Evolutionary conservation across 306 rosid genomes (phyloP), one percentile per base, ranked within the genome.

Genomic region (Prunus padus): DNA sequence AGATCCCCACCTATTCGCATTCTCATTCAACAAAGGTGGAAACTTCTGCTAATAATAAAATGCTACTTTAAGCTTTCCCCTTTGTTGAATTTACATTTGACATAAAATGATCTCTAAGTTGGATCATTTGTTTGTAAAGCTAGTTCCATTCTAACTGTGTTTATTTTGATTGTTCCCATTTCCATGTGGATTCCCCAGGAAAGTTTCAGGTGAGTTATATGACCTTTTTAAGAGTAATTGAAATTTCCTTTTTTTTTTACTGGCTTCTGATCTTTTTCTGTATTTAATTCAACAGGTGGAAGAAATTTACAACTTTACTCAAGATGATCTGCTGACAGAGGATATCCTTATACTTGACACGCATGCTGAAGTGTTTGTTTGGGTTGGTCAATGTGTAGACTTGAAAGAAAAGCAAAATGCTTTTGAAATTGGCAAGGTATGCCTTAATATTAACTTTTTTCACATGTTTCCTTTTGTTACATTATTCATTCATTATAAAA

Each of bases 361-460:
- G 0, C 98, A 92, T 75, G 98, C 92, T n/a, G 99, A 96, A 90
- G 96, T 96, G 75, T 89, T 96, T 84, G 83, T 96, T 77, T 96
- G 99, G 99, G 86, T 96, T 82, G 99, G 99, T 61, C 97, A 92
- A 61, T 89, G 79, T 56, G 98, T 90, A 78, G 99, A 92, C 72
- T 66, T 87, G 8, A 96, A 89, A 84, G 99, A 92, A 84, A 96
- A 90, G 80, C 97, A 89, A 86, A 92, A 78, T 83, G 89, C 86
- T 87, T 86, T 89, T 74, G 99, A 96, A 73, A 79, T 90, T 77
- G 96, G 87, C 76, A 87, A 90, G 97, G 99, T 96, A 83, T 66
- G 63, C 69, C 77, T 75, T 71, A 47, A 72, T 64, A 25, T 73
- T 83, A 67, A 49, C 37, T 61, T 23, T 33, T 71, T 66, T 63